Evolutionary conservation across 1,284 basidiomycete species (phyloP).

Genomic region (Sporisorium scitamineum): DNA sequence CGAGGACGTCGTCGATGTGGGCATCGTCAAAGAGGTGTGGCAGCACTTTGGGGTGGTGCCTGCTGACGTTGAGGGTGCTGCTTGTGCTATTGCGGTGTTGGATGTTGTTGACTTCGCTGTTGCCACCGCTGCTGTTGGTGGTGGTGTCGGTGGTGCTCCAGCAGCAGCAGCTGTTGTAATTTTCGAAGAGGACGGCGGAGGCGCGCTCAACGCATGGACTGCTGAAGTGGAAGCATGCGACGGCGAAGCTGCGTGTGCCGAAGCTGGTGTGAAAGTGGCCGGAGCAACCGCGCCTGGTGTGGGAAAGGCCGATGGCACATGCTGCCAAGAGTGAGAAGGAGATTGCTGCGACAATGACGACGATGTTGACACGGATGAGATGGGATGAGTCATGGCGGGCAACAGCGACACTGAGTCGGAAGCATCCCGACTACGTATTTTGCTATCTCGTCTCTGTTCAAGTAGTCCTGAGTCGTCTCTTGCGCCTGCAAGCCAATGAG

Average conservation of each 20-base stretch:
- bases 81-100: slow-evolving; percentile 6
- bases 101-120: slow-evolving; percentile 1
- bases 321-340: slow-evolving; percentile 13
- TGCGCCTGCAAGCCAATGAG: no score
- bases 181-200: not conserved
- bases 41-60: slow-evolving; percentile 32
- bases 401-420: slow-evolving; percentile 10
- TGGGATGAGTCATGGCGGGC: slow-evolving; percentile 28
- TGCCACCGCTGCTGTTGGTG: slow-evolving; percentile 2
- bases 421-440: slow-evolving; percentile 19
- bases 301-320: slow-evolving; percentile 17
- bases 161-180: not conserved
- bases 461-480: not conserved
- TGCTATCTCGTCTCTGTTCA: not conserved
- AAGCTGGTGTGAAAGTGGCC: slow-evolving; percentile 15
- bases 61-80: slow-evolving; percentile 6
- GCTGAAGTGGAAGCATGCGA: slow-evolving; percentile 13
- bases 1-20: slow-evolving; percentile 62
- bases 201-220: slow-evolving; percentile 4
- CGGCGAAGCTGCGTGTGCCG: slow-evolving; percentile 27
- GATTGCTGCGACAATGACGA: slow-evolving; percentile 7
- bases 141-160: not conserved
- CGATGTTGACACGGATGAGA: slow-evolving; percentile 5
- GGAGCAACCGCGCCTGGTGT: slow-evolving; percentile 14
- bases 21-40: slow-evolving; percentile 66